These are phyloP conservation scores for Aspergillus ibericus DNA, from an alignment of 2,329 filamentous ascomycete genomes.

Conservation along the genomic window DNA sequence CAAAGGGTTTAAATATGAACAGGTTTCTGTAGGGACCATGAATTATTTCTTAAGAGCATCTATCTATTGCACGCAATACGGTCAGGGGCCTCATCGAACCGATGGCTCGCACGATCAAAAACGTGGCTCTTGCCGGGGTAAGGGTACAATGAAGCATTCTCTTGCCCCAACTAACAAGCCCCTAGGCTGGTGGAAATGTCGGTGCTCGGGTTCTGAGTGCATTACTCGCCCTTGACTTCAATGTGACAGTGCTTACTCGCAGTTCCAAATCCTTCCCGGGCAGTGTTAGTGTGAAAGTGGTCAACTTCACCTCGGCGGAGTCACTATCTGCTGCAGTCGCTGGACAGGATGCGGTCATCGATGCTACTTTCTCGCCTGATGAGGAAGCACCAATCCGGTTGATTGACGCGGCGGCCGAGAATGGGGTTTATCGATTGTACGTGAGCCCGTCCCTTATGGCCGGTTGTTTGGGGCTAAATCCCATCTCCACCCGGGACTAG, in stretches of 20 bases:
- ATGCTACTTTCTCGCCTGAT: not conserved
- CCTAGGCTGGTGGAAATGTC: not conserved
- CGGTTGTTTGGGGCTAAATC: too few species aligned
- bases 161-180: not conserved
- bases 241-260: conserved; percentile 18
- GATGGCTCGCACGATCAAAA: not conserved
- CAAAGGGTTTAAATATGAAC: too few species aligned
- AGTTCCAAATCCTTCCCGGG: conserved; percentile 12
- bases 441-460: not conserved
- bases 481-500: not conserved
- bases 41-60: too few species aligned
- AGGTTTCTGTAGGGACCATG: too few species aligned
- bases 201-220: not conserved
- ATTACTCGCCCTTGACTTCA: conserved; percentile 15
- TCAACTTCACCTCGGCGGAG: not conserved
- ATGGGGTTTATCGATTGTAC: not conserved
- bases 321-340: not conserved
- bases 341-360: not conserved
- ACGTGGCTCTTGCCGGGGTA: not conserved
- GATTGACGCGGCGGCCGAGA: not conserved
- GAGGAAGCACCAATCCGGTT: not conserved
- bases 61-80: too few species aligned
- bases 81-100: too few species aligned
- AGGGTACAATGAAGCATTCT: not conserved
- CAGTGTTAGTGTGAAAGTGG: conserved; percentile 7